phyloP scores from a whole-genome alignment of 345 rosid genomes.

The Eucalyptus paniculata region DNA sequence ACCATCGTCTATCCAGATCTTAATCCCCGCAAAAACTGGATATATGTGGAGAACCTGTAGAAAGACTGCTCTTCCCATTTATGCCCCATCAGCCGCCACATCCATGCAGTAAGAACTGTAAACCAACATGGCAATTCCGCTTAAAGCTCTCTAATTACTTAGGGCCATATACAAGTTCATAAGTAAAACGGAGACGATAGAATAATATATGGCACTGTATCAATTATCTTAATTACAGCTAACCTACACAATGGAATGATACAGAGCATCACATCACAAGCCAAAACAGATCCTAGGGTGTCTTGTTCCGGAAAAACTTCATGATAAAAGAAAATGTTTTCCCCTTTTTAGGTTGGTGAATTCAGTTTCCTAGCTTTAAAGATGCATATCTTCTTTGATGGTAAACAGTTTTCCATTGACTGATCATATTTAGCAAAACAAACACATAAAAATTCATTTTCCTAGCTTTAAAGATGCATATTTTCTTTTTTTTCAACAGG shows the following conservation, averaged over 20 bases:
- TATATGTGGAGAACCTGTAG: constrained; percentile 6
- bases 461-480: too few species aligned
- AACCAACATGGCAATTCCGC: background rate
- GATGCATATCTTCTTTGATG: background rate
- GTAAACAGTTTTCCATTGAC: background rate
- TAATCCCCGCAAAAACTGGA: constrained; percentile 9
- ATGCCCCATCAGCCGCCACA: constrained; percentile 15
- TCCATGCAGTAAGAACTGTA: constrained; percentile 13
- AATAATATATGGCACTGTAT: background rate
- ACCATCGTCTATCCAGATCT: constrained; percentile 34
- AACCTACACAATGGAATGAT: background rate
- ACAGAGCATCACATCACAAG: background rate
- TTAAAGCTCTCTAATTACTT: background rate
- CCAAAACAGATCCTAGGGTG: background rate
- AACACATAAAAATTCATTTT: background rate
- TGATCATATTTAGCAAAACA: background rate
- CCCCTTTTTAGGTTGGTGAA: background rate
- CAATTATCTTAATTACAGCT: background rate
- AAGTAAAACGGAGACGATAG: background rate
- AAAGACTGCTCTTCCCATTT: constrained; percentile 21
- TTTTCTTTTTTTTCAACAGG: background rate
- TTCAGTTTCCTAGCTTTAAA: background rate
- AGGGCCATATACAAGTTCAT: background rate
- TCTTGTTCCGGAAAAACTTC: background rate
- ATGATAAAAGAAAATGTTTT: background rate